These are phyloP conservation scores for Candida frijolesensis DNA, from an alignment of 1,139 yeast genomes.

Conservation along the genomic window DNA sequence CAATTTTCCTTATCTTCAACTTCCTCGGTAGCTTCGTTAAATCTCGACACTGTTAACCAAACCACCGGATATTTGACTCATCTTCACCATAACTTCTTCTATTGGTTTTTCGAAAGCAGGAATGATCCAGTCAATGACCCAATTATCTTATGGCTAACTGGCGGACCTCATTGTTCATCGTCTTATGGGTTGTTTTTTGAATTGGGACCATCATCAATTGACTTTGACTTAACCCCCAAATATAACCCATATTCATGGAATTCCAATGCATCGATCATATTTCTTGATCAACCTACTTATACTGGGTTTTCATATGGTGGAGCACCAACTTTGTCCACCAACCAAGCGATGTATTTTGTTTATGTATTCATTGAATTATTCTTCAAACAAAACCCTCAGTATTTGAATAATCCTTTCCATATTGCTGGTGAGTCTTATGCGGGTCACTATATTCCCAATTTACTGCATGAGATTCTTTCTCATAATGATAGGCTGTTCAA, in stretches of 20 bases:
- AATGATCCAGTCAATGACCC: constrained; percentile 88
- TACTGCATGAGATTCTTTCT: constrained; percentile 70
- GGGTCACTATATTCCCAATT: constrained; percentile 82
- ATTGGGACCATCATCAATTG: constrained; percentile 82
- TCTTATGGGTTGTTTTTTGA: constrained; percentile 90
- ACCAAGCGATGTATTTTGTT: constrained; percentile 76
- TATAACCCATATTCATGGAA: constrained; percentile 87
- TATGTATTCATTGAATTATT: constrained; percentile 75
- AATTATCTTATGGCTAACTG: constrained; percentile 83
- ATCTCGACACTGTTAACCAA: constrained; percentile 2
- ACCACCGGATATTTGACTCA: neutral
- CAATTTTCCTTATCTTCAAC: neutral
- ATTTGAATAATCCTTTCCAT: constrained; percentile 61
- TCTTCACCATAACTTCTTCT: constrained; percentile 53
- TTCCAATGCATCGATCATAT: constrained; percentile 84
- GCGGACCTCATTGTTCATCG: constrained; percentile 92
- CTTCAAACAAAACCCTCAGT: constrained; percentile 72
- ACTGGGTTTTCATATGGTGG: constrained; percentile 78
- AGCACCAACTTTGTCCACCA: constrained; percentile 58
- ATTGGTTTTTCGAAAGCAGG: constrained; percentile 90
- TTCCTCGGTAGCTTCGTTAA: neutral
- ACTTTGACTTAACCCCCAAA: constrained; percentile 65
- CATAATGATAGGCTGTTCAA: constrained; percentile 69
- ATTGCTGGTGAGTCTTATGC: constrained; percentile 90
- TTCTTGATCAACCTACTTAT: constrained; percentile 92